Conservation (phyloP, 129 eudicot genomes). For the Artemisia argyi region DNA sequence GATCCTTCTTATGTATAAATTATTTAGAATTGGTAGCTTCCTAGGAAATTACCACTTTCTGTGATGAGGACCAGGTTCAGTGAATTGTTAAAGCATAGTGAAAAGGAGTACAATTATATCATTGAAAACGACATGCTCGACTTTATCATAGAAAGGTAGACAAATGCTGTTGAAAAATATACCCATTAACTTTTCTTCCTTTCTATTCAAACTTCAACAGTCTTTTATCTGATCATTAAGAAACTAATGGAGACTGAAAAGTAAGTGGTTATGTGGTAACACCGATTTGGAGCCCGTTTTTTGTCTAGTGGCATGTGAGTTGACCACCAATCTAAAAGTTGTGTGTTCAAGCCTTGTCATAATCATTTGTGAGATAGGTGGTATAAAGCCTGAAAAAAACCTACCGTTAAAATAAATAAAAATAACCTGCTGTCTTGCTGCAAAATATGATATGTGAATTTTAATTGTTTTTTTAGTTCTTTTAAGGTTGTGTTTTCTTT, state of each 20-base stretch:
- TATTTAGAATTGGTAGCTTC: slow-evolving; percentile 14
- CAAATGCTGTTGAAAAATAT: not conserved
- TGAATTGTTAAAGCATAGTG: slow-evolving; percentile 8
- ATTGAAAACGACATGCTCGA: slow-evolving; percentile 17
- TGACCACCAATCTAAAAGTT: too few relatives aligned
- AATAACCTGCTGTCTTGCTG: not conserved
- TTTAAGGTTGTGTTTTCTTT: slow-evolving; percentile 9
- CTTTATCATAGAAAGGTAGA: slow-evolving; percentile 6
- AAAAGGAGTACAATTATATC: slow-evolving; percentile 12
- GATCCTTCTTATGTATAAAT: not conserved
- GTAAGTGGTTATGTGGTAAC: not conserved
- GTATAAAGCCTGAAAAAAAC: too few relatives aligned
- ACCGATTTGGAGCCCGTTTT: not conserved
- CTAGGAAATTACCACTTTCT: slow-evolving; percentile 3
- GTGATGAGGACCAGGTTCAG: slow-evolving; percentile 27
- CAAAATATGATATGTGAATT: not conserved
- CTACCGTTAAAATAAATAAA: too few relatives aligned
- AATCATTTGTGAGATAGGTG: too few relatives aligned
- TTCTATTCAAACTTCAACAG: not conserved
- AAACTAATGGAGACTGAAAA: not conserved
- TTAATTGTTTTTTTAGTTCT: slow-evolving; percentile 2
- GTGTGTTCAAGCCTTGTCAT: too few relatives aligned
- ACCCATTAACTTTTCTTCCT: not conserved
- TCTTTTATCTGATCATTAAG: too few relatives aligned
- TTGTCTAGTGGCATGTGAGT: too few relatives aligned